A percentile compares a stretch with the other conserved stretches of the same genome.
Evolutionary conservation across 306 rosid genomes (phyloP).

Genomic region (Inga laurina): DNA sequence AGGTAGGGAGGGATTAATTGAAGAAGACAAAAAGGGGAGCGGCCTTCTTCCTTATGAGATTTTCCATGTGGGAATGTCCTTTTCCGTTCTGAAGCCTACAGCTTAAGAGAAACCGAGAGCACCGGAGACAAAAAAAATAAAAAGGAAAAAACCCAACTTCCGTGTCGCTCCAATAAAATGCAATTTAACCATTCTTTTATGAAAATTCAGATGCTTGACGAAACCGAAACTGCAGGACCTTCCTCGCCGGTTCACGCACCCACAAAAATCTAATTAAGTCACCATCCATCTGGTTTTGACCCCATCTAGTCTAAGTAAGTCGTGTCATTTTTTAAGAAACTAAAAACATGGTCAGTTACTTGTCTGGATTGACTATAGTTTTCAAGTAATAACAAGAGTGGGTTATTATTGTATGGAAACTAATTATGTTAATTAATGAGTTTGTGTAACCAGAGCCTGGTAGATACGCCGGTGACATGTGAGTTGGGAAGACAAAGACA

Average conservation of each 20-base stretch:
- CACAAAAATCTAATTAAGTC: conserved; percentile 24
- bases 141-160: conserved; percentile 32
- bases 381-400: background rate
- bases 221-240: conserved; percentile 29
- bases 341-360: background rate
- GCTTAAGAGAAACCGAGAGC: conserved; percentile 25
- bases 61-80: conserved; percentile 44
- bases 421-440: conserved; percentile 3
- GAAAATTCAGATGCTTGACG: conserved; percentile 24
- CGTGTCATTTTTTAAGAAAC: background rate
- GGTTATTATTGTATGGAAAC: background rate
- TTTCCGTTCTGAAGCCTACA: conserved; percentile 25
- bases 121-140: conserved; percentile 33
- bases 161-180: conserved; percentile 25
- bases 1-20: background rate
- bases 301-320: background rate
- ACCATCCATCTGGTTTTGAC: conserved; percentile 30
- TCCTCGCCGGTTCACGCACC: conserved; percentile 29
- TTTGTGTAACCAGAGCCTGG: conserved; percentile 25
- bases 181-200: conserved; percentile 10
- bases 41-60: conserved; percentile 22
- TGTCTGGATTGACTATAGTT: background rate
- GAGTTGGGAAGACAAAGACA: conserved; percentile 47
- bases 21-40: conserved; percentile 34
- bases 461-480: conserved; percentile 39